Base-by-base conservation (phyloP, 2,329 filamentous ascomycete species). In the Penicillium sclerotigenum region DNA sequence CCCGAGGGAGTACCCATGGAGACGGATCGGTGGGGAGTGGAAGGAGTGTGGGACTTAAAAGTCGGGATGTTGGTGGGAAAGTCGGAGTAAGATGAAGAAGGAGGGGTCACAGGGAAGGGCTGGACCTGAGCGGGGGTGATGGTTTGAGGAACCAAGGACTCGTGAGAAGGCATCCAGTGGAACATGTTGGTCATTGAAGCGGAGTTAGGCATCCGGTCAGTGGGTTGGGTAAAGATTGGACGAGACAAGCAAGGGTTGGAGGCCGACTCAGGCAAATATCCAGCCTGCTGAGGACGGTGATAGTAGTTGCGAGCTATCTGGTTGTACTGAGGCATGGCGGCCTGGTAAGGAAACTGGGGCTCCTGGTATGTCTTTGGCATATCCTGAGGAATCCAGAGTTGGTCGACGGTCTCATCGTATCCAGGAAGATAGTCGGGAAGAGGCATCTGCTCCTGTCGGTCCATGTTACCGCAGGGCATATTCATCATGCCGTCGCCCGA, bases 221-320 rank as follows among this genome's bases (percentile, higher is more conserved):
- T 20, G 28, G 66, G 63, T 33, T 73, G 72, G 47, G 67, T 70
- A 50, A 75, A 75, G 52, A 75, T 75, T 2, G 73, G 68, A 24
- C 72, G 67, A 36, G 73, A 74, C 36, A 75, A 52, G 37, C 73
- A 75, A 1, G 73, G 73, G 45, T 75, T 75, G 28, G 72, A 72
- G 5, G 65, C 66, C 4, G 73, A 73, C 34, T 74, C 73, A 1
- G 73, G 71, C n/a, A 75, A 60, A 46, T 73, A 75, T 5, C 65
- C 57, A 5, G 65, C 53, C 40, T 65, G 65, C 45, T 69, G 68
- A 7, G 68, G 67, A 16, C 69, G 71, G n/a, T 65, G 64, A 52
- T 74, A 72, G 56, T 68, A 67, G 54, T 67, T 69, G 28, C 72
- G 71, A 11, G 63, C 60, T 71, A 74, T 72, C 4, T 67, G 65